These are phyloP conservation scores for Russula emetica DNA, from an alignment of 768 basidiomycete genomes.

Conservation along the genomic window DNA sequence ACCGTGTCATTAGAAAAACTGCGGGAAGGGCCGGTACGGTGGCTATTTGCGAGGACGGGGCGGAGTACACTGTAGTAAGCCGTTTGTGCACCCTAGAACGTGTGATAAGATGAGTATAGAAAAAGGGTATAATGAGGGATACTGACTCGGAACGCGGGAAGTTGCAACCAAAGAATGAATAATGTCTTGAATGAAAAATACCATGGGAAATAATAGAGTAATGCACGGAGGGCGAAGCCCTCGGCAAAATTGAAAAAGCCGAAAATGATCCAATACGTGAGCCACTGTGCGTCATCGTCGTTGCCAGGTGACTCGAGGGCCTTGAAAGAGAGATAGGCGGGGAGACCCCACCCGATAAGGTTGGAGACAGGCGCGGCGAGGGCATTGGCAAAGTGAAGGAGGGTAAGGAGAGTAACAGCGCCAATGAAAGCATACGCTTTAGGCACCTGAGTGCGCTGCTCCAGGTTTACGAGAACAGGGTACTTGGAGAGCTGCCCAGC, in stretches of 20 bases:
- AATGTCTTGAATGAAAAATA: conserved; percentile 91
- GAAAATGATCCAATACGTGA: conserved; percentile 97
- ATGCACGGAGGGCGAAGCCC: conserved; percentile 71
- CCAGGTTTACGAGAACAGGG: conserved; percentile 75
- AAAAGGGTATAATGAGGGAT: conserved; percentile 12
- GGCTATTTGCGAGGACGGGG: conserved; percentile 67
- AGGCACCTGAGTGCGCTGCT: conserved; percentile 87
- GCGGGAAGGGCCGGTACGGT: conserved; percentile 39
- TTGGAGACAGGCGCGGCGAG: conserved; percentile 91
- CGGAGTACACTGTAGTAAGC: conserved; percentile 74
- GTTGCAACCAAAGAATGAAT: conserved; percentile 90
- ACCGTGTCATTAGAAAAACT: conserved; percentile 51
- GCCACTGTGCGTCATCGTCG: conserved; percentile 90
- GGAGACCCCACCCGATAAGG: conserved; percentile 90
- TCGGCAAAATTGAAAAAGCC: conserved; percentile 93
- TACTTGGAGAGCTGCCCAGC: conserved; percentile 70
- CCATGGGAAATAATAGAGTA: conserved; percentile 93
- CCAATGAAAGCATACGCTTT: conserved; percentile 88
- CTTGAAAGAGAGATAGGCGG: conserved; percentile 92
- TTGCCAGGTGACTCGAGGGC: conserved; percentile 84
- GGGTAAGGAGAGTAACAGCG: conserved; percentile 55
- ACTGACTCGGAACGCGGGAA: conserved; percentile 78
- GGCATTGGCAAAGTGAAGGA: conserved; percentile 84
- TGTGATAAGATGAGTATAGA: conserved; percentile 7
- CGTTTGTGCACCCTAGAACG: conserved; percentile 73